A percentile compares a stretch with the other conserved stretches of the same genome.
phyloP scores from a whole-genome alignment of 768 basidiomycete species.

The Bullera alba region DNA sequence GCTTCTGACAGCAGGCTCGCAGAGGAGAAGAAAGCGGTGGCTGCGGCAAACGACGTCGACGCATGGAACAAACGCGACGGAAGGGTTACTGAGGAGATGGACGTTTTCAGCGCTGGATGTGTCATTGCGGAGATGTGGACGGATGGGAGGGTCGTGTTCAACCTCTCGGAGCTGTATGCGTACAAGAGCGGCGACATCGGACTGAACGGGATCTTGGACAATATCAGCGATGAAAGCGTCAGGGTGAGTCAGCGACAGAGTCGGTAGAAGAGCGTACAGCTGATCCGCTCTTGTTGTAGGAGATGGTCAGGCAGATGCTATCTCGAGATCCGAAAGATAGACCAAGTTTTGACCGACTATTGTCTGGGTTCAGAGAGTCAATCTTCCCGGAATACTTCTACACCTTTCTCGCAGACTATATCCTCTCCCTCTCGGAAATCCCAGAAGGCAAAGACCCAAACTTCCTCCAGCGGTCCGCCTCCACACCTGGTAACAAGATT shows the following conservation, averaged over 20 bases:
- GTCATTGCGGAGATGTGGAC: constrained; percentile 92
- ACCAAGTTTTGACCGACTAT: constrained; percentile 71
- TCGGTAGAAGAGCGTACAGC: neutral
- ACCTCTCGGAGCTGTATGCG: constrained; percentile 88
- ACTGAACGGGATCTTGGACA: constrained; percentile 62
- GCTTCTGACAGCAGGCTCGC: constrained; percentile 67
- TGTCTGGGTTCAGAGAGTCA: constrained; percentile 65
- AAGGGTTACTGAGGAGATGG: constrained; percentile 90
- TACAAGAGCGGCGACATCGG: constrained; percentile 79
- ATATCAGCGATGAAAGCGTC: constrained; percentile 74
- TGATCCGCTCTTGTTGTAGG: constrained; percentile 52
- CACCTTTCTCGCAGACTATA: constrained; percentile 85
- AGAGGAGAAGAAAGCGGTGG: constrained; percentile 55
- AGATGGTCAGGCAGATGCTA: constrained; percentile 84
- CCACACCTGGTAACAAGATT: constrained; percentile 53
- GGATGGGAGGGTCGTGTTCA: constrained; percentile 88
- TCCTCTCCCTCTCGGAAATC: constrained; percentile 55
- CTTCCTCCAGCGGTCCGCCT: constrained; percentile 21
- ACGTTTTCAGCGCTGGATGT: constrained; percentile 90
- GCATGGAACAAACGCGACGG: constrained; percentile 61
- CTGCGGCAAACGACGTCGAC: constrained; percentile 41
- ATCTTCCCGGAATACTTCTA: constrained; percentile 92
- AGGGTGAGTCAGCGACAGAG: constrained; percentile 55
- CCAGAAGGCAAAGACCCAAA: constrained; percentile 41
- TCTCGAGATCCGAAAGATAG: constrained; percentile 66